Evolutionary conservation across 1,284 basidiomycete genomes (phyloP).

Genomic region (Mycosarcoma maydis): DNA sequence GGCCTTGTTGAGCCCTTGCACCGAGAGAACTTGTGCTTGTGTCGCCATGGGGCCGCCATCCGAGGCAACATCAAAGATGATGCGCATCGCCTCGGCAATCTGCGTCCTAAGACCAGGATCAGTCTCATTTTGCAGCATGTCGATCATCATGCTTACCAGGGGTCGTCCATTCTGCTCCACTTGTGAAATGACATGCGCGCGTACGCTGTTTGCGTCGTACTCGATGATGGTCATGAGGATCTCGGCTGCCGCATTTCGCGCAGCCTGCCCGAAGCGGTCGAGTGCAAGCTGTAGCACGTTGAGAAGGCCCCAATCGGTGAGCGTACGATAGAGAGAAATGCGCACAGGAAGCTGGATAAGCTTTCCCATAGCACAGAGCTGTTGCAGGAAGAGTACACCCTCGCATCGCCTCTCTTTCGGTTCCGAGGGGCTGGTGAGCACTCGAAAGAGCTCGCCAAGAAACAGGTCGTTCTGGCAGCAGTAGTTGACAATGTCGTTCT

Average conservation of each 20-base stretch:
- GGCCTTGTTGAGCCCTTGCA: conserved; percentile 68
- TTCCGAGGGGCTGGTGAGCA: conserved; percentile 62
- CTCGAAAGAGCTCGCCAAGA: conserved; percentile 79
- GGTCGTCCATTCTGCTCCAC: conserved; percentile 68
- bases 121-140: conserved; percentile 75
- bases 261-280: conserved; percentile 70
- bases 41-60: conserved; percentile 63
- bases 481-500: conserved; percentile 94
- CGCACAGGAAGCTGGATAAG: conserved; percentile 89
- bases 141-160: conserved; percentile 69
- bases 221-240: conserved; percentile 87
- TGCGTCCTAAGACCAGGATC: conserved; percentile 91
- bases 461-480: conserved; percentile 82
- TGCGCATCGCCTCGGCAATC: conserved; percentile 86
- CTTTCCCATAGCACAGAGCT: conserved; percentile 94
- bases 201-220: conserved; percentile 87
- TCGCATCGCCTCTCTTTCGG: conserved; percentile 51
- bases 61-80: conserved; percentile 76
- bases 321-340: conserved; percentile 84
- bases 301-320: conserved; percentile 88
- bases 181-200: conserved; percentile 84
- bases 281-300: conserved; percentile 83
- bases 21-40: conserved; percentile 66
- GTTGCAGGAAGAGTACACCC: conserved; percentile 79
- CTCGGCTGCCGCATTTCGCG: conserved; percentile 86